Conservation (phyloP, 2,329 filamentous ascomycete species). For the Cladosporium sp. region DNA sequence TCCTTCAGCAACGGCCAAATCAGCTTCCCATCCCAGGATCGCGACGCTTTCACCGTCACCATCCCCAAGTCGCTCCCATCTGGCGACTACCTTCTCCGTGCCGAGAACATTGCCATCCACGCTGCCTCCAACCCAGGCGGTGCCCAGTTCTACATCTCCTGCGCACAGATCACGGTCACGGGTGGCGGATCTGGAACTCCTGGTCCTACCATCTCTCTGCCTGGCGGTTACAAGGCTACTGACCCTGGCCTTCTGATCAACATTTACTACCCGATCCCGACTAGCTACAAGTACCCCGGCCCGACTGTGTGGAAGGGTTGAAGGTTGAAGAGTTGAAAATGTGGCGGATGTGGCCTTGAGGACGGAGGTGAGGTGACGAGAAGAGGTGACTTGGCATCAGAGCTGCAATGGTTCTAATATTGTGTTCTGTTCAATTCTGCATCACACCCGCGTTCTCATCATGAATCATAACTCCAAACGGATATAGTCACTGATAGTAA, state of each 20-base stretch:
- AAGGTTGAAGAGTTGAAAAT: not conserved
- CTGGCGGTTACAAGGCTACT: conserved; percentile 44
- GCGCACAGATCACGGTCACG: conserved; percentile 29
- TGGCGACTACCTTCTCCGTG: conserved; percentile 59
- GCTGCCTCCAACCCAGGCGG: conserved; percentile 43
- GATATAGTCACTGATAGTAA: not conserved
- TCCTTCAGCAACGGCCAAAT: conserved; percentile 13
- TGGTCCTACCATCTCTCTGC: conserved; percentile 40
- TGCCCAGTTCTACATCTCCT: conserved; percentile 44
- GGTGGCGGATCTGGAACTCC: conserved; percentile 26
- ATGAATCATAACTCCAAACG: too few species aligned
- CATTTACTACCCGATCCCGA: conserved; percentile 36
- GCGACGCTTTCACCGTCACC: conserved; percentile 31
- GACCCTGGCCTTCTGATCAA: conserved; percentile 49
- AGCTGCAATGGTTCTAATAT: not conserved
- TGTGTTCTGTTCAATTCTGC: not conserved
- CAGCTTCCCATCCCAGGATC: conserved; percentile 22
- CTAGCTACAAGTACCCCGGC: conserved; percentile 40
- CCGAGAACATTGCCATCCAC: conserved; percentile 57
- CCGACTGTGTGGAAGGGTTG: conserved; percentile 29
- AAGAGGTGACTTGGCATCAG: not conserved
- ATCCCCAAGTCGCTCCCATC: conserved; percentile 55
- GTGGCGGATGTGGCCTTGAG: not conserved
- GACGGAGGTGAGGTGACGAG: not conserved
- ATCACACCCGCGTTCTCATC: not conserved